These are phyloP conservation scores for Primulina eburnea DNA, from an alignment of 257 asterid species.

Conservation along the genomic window DNA sequence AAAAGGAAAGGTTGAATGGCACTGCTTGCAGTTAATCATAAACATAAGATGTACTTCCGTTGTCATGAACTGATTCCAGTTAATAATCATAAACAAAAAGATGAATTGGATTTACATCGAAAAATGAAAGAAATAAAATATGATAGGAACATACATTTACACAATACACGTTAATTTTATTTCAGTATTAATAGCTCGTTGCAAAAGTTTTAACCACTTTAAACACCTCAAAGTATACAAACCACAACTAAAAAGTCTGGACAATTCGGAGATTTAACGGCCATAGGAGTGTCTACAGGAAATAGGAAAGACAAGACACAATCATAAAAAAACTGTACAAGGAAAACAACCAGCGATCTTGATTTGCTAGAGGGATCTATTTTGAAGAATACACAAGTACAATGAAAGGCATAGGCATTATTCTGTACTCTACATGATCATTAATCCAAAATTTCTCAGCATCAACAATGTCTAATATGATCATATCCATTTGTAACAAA, in stretches of 20 bases:
- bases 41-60: not conserved
- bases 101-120: not conserved
- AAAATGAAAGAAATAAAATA: not conserved
- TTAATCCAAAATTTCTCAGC: too few species aligned
- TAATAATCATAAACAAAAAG: not conserved
- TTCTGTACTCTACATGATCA: not conserved
- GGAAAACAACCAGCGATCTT: not conserved
- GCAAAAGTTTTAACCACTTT: not conserved
- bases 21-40: constrained; percentile 3
- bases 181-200: not conserved
- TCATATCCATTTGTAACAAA: not conserved
- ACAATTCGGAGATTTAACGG: too few species aligned
- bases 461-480: not conserved
- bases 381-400: not conserved
- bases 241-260: not conserved
- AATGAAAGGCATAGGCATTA: not conserved
- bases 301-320: not conserved
- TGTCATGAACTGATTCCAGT: not conserved
- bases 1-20: not conserved
- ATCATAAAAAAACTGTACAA: too few species aligned
- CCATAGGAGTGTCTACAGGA: not conserved
- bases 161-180: too few species aligned
- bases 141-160: not conserved
- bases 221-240: not conserved
- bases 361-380: not conserved